phyloP scores from a whole-genome alignment of 2,329 filamentous ascomycete genomes.

The Colletotrichum sp. region DNA sequence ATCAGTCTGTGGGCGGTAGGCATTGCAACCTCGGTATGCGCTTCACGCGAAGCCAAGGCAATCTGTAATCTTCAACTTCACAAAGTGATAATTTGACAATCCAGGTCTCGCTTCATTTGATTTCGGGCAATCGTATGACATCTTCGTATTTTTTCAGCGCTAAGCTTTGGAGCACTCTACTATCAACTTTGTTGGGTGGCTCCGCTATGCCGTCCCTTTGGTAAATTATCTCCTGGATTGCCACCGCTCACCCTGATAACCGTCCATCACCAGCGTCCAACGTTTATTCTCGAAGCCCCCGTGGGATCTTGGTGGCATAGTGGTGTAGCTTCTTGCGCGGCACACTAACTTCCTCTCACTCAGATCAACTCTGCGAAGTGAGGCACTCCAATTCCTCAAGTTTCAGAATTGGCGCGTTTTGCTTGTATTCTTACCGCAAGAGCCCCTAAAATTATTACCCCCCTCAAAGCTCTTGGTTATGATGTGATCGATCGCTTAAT shows the following conservation, averaged over 20 bases:
- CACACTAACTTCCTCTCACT: background rate
- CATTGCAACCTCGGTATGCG: background rate
- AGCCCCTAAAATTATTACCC: no score
- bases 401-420: no score
- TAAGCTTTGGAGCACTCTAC: no score
- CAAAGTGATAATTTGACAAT: background rate
- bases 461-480: background rate
- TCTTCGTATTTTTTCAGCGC: no score
- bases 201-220: background rate
- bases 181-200: no score
- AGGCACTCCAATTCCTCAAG: no score
- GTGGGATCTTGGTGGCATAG: rapidly evolving
- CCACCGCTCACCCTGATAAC: background rate
- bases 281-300: background rate
- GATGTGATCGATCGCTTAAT: rapidly evolving
- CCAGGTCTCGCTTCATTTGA: no score
- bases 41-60: no score
- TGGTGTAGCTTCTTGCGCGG: background rate
- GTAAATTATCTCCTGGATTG: background rate
- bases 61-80: background rate
- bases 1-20: background rate
- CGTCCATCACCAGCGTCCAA: background rate
- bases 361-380: background rate
- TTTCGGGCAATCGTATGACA: no score
- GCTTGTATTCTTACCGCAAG: no score